These are phyloP conservation scores for Agaricus blazei DNA, from an alignment of 768 basidiomycete species.

Conservation along the genomic window DNA sequence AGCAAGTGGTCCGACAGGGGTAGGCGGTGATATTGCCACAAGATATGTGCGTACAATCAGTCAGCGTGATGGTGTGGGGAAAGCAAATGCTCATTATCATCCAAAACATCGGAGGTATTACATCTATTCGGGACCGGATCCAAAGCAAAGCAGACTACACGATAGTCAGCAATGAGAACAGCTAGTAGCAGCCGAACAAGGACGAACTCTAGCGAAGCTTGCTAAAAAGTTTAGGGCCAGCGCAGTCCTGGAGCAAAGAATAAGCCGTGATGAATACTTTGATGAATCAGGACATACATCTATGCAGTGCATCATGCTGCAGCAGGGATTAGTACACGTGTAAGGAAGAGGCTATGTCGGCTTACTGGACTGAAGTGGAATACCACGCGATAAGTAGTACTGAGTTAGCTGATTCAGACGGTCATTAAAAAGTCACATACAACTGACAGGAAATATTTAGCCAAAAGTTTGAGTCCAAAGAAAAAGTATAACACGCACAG, in stretches of 20 bases:
- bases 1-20: no score
- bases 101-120: not conserved
- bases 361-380: constrained; percentile 58
- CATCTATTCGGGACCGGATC: not conserved
- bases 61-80: not conserved
- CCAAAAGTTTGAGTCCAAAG: constrained; percentile 3
- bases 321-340: constrained; percentile 8
- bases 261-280: constrained; percentile 17
- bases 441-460: constrained; percentile 18
- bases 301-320: constrained; percentile 89
- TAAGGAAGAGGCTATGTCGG: constrained; percentile 13
- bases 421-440: constrained; percentile 20
- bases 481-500: constrained; percentile 49
- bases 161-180: not conserved
- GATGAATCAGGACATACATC: constrained; percentile 51
- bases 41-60: no score
- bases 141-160: not conserved
- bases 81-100: not conserved
- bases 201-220: constrained; percentile 50
- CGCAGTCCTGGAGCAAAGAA: constrained; percentile 44
- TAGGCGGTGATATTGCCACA: no score
- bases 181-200: not conserved
- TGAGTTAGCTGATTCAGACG: constrained; percentile 14
- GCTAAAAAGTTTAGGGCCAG: constrained; percentile 78
- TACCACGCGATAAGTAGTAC: not conserved